A percentile compares a stretch with the other conserved stretches of the same genome.
phyloP scores from a whole-genome alignment of 345 rosid species.

The Populus alba region DNA sequence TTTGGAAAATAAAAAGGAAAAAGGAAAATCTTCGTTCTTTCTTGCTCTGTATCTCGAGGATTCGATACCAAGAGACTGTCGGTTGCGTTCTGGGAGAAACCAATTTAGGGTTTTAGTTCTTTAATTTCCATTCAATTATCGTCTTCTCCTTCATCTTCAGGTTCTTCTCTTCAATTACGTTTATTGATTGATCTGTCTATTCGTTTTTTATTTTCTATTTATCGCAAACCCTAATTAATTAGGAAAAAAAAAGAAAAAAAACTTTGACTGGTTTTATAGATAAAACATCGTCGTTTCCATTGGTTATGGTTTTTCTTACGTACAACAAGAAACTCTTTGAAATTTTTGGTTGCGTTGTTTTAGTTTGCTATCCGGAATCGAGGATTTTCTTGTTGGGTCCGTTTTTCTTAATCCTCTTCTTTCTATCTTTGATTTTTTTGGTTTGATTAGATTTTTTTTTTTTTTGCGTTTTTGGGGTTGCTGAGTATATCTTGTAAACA shows the following conservation, averaged over 20 bases:
- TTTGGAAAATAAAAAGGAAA: neutral
- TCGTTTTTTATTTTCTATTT: neutral
- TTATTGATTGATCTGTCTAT: neutral
- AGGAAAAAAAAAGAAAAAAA: neutral
- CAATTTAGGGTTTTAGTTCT: constrained; percentile 9
- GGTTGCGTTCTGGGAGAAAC: constrained; percentile 6
- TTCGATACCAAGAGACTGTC: constrained; percentile 20
- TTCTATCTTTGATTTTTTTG: neutral
- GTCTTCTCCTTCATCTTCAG: neutral
- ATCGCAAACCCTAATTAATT: constrained; percentile 17
- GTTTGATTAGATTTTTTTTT: neutral
- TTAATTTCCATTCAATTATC: neutral
- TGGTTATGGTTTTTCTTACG: neutral
- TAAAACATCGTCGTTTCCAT: neutral
- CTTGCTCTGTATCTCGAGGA: neutral
- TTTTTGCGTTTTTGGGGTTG: neutral
- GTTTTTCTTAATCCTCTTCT: neutral
- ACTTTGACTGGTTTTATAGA: constrained; percentile 8
- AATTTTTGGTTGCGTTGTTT: constrained; percentile 36
- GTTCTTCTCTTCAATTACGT: neutral
- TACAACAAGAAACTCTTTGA: constrained; percentile 28
- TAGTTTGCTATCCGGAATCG: constrained; percentile 36
- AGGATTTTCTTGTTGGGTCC: constrained; percentile 32
- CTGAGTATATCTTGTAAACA: neutral
- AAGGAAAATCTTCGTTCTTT: neutral